Evolutionary conservation across 441 rosid genomes (phyloP).

Genomic region (Syzygium malaccense): DNA sequence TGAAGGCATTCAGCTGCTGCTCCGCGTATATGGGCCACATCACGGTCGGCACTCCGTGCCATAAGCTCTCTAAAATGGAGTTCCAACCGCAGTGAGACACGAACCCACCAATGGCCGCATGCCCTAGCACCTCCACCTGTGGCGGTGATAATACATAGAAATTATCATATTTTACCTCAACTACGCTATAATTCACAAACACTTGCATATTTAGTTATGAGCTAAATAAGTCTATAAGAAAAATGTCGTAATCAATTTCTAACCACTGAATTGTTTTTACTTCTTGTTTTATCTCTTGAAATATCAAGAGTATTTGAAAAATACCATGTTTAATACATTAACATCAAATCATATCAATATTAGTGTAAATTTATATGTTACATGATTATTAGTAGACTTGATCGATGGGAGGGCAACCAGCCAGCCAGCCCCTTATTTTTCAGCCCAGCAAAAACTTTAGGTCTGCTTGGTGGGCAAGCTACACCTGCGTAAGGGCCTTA

Average conservation of each 20-base stretch:
- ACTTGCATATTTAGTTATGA: not conserved
- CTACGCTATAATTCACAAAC: not conserved
- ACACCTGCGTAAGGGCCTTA: not conserved
- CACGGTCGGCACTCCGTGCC: not conserved
- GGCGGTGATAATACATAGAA: not conserved
- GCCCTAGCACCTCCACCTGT: not conserved
- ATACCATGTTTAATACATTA: not conserved
- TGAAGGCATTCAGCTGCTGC: not conserved
- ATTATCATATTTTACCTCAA: not conserved
- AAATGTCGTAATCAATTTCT: not conserved
- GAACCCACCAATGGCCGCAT: not conserved
- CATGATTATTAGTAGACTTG: not conserved
- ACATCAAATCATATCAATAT: not conserved
- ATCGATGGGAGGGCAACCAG: not conserved
- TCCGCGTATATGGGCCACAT: conserved; percentile 2
- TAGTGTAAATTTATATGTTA: not conserved
- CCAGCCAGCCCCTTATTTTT: not conserved
- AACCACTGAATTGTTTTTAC: not conserved
- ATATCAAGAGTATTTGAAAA: not conserved
- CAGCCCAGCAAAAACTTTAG: not conserved
- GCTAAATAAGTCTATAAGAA: not conserved
- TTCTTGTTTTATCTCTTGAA: not conserved
- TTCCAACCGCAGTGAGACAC: not conserved
- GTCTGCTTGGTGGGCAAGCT: not conserved
- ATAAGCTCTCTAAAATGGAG: conserved; percentile 1